These are phyloP conservation scores for Clarireedia homoeocarpa DNA, from an alignment of 2,329 filamentous ascomycete species.

Conservation along the genomic window DNA sequence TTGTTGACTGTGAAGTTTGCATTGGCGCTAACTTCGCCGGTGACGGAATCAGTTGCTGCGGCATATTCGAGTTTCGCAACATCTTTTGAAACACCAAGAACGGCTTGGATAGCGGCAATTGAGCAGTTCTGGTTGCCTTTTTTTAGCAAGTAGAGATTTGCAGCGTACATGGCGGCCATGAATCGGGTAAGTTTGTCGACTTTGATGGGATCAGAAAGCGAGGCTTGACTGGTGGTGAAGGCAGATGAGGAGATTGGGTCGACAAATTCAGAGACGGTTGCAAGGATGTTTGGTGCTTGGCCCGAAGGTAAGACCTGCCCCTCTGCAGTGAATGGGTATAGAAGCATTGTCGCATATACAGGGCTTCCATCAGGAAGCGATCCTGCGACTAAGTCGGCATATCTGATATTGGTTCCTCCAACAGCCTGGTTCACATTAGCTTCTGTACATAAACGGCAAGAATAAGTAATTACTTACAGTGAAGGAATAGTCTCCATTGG, in stretches of 20 bases:
- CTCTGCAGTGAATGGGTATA: constrained; percentile 26
- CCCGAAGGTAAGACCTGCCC: constrained; percentile 9
- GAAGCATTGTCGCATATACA: constrained; percentile 28
- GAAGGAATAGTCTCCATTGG: neutral
- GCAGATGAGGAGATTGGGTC: constrained; percentile 17
- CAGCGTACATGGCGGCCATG: constrained; percentile 24
- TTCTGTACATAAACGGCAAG: neutral
- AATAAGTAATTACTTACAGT: neutral
- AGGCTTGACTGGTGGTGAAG: constrained; percentile 20
- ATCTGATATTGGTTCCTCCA: constrained; percentile 25
- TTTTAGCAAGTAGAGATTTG: constrained; percentile 24
- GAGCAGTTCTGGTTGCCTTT: neutral
- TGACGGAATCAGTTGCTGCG: constrained; percentile 18
- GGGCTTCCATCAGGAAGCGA: constrained; percentile 22
- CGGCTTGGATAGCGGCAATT: neutral
- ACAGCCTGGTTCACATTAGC: constrained; percentile 15
- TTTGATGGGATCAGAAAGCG: constrained; percentile 10
- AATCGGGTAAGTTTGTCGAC: constrained; percentile 19
- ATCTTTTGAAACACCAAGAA: constrained; percentile 18
- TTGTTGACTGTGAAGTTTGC: constrained; percentile 24
- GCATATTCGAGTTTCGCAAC: constrained; percentile 23
- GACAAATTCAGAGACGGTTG: constrained; percentile 4
- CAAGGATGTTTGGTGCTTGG: neutral
- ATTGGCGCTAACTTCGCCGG: constrained; percentile 23
- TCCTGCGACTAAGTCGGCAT: constrained; percentile 23